These are phyloP conservation scores for Sarocladium strictum DNA, from an alignment of 2,329 filamentous ascomycete genomes.

Conservation along the genomic window DNA sequence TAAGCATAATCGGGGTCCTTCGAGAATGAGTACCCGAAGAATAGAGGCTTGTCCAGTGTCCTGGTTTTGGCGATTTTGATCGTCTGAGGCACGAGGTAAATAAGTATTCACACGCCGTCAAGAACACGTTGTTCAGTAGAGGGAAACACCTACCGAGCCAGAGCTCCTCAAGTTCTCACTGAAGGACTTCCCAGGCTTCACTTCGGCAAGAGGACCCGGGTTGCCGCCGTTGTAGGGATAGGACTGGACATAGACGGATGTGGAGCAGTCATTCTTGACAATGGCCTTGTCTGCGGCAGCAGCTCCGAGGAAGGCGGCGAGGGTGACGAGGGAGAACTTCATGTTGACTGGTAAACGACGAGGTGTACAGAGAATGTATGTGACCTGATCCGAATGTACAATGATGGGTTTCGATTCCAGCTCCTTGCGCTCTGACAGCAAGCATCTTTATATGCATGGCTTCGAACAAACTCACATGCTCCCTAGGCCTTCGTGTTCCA, in stretches of 20 bases:
- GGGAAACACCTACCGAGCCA: constrained; percentile 27
- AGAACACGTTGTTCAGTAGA: too few species aligned
- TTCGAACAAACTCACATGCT: too few species aligned
- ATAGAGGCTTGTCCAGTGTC: constrained; percentile 29
- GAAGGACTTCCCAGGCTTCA: constrained; percentile 28
- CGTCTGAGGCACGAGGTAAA: constrained; percentile 23
- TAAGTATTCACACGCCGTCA: too few species aligned
- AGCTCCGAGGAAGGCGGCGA: constrained; percentile 25
- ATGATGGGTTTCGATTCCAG: background rate
- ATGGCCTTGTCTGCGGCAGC: constrained; percentile 28
- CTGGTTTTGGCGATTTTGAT: constrained; percentile 34
- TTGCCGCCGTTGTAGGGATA: constrained; percentile 25
- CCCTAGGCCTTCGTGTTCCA: too few species aligned
- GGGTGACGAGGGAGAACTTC: constrained; percentile 21
- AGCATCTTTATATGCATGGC: background rate
- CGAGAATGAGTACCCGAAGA: constrained; percentile 36
- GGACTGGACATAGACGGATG: constrained; percentile 31
- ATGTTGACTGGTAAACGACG: constrained; percentile 17
- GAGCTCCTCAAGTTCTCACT: constrained; percentile 25
- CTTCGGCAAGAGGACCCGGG: constrained; percentile 25
- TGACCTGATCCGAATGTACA: too few species aligned
- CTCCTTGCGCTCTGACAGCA: too few species aligned
- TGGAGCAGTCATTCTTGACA: constrained; percentile 29
- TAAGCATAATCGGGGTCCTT: constrained; percentile 30
- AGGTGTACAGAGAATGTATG: too few species aligned